Evolutionary conservation across 2,329 filamentous ascomycete genomes (phyloP).

Genomic region (Alternaria brassicicola): DNA sequence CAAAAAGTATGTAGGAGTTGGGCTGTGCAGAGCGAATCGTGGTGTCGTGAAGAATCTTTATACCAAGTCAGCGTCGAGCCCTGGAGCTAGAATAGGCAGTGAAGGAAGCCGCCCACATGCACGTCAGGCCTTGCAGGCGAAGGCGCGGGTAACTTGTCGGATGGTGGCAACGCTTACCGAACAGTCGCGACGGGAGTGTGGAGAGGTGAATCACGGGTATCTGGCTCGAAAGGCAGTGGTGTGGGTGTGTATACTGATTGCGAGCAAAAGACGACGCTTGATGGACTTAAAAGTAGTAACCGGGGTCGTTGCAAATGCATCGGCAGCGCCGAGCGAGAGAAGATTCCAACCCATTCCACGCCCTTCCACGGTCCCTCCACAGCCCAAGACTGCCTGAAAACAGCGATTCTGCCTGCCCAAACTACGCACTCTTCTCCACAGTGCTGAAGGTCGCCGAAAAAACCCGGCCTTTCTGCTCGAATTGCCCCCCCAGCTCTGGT

Average conservation of each 20-base stretch:
- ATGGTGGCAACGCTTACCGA: conserved; percentile 24
- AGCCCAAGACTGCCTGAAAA: conserved; percentile 27
- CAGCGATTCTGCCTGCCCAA: conserved; percentile 9
- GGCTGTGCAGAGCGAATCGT: conserved; percentile 11
- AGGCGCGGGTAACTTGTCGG: conserved; percentile 14
- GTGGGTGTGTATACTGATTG: conserved; percentile 15
- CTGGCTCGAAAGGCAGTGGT: conserved; percentile 15
- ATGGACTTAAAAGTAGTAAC: conserved; percentile 45
- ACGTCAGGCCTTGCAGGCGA: conserved; percentile 27
- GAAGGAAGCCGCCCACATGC: conserved; percentile 19
- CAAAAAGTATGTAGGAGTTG: conserved; percentile 9
- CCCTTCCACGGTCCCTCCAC: conserved; percentile 39
- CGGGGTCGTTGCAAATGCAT: conserved; percentile 39
- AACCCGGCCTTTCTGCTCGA: neutral
- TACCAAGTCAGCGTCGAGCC: conserved; percentile 26
- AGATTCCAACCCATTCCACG: conserved; percentile 46
- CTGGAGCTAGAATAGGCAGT: conserved; percentile 15
- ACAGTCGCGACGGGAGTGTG: conserved; percentile 15
- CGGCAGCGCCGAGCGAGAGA: conserved; percentile 44
- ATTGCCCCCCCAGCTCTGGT: too few relatives aligned
- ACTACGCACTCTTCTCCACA: neutral
- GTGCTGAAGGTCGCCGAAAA: neutral
- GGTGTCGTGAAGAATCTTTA: conserved; percentile 5
- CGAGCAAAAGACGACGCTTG: conserved; percentile 29
- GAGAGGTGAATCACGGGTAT: conserved; percentile 7